Evolutionary conservation across 2,329 filamentous ascomycete genomes (phyloP), one percentile per base, ranked within the genome.

Genomic region (Alternaria sp.): DNA sequence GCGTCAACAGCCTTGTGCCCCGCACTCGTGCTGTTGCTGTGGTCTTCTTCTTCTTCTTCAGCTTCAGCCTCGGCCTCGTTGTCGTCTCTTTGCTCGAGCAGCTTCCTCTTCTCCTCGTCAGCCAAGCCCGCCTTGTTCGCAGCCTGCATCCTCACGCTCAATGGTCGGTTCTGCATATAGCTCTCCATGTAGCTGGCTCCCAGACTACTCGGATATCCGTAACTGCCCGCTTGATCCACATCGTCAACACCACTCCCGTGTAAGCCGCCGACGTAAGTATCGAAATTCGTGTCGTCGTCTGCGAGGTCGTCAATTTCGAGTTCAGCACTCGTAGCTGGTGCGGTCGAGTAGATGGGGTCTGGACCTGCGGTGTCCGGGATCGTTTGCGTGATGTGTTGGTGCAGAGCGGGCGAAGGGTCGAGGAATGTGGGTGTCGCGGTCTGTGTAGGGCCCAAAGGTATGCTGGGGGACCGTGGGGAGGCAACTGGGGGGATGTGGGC

Each of bases 111-210:
- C 62, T 77, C 76, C 3, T 62, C 51, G n/a, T 67, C 71, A 17
- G 64, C 63, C 32, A 75, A 40, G 13, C 69, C 75, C 30, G 73
- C 77, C 43, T 75, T 71, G 51, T 76, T 76, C 15, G 74, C 77
- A 7, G 77, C 76, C 19, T 73, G 71, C 66, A 77, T 75, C n/a
- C 77, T 57, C 47, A 80, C 77, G 26, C 76, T 75, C 64, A 79
- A 61, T 44, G 77, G 77, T 44, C 77, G 72, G 21, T 67, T 72
- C 62, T 74, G 69, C 77, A 80, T 80, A 46, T 80, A 80, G 43
- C 74, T 78, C 62, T 80, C 78, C 44, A 80, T 68, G 57, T 79
- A 80, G 61, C 76, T 79, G 3, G 78, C 78, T 40, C 78, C 78
- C 2, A 79, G 63, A 26, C 68, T 73, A 13, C 67, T 70, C 4